Evolutionary conservation across 2,329 filamentous ascomycete species (phyloP).

Genomic region (Neoascochyta sp.): DNA sequence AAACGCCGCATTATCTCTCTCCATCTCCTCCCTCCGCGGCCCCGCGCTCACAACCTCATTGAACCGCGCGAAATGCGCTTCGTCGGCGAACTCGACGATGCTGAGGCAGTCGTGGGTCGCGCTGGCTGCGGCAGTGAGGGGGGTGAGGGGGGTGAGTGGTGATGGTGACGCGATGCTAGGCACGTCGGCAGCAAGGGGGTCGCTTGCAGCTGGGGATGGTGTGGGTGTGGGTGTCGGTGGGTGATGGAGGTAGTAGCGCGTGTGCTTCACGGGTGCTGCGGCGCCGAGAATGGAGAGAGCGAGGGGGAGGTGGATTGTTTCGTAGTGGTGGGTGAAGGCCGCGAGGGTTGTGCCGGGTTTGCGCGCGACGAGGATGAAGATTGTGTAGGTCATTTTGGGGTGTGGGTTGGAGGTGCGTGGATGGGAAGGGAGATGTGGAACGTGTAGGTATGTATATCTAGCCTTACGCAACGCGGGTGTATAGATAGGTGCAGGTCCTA

Average conservation of each 20-base stretch:
- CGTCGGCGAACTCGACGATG: conserved; percentile 15
- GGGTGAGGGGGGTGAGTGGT: conserved; percentile 8
- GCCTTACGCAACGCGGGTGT: too few species aligned
- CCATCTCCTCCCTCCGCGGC: conserved; percentile 6
- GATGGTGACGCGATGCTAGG: conserved; percentile 2
- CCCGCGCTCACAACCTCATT: conserved; percentile 7
- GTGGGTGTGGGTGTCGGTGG: too few species aligned
- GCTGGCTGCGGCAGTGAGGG: conserved; percentile 6
- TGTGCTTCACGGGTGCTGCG: conserved; percentile 18
- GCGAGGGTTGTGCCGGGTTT: conserved; percentile 14
- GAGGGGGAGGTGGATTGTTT: conserved; percentile 20
- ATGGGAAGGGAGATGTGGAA: neutral
- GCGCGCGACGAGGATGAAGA: conserved; percentile 17
- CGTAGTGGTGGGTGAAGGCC: conserved; percentile 22
- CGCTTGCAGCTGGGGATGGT: too few species aligned
- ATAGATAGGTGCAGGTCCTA: too few species aligned
- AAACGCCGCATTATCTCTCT: conserved; percentile 13
- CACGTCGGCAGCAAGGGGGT: conserved; percentile 2
- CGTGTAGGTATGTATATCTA: too few species aligned
- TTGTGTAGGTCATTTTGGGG: conserved; percentile 14
- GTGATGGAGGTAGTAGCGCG: conserved; percentile 21
- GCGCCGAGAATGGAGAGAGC: conserved; percentile 16
- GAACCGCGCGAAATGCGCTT: conserved; percentile 17
- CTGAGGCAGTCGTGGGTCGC: conserved; percentile 18
- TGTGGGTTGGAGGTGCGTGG: neutral